phyloP scores from a whole-genome alignment of 2,329 filamentous ascomycete genomes.

The Stemphylium lycopersici region DNA sequence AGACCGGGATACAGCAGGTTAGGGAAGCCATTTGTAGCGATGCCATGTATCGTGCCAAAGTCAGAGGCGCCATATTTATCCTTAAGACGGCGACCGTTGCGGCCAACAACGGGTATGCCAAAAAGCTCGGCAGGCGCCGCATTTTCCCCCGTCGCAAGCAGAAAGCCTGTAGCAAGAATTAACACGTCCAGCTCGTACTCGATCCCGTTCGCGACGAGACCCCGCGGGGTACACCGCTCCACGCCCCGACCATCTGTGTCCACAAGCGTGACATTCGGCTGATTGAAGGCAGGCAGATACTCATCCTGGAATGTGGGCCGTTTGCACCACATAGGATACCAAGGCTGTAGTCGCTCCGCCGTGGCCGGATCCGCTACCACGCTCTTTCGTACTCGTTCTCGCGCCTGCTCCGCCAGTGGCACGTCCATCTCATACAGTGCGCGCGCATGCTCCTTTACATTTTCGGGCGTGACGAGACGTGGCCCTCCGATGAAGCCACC shows the following conservation, averaged over 20 bases:
- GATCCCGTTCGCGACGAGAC: slow-evolving; percentile 54
- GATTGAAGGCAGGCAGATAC: slow-evolving; percentile 65
- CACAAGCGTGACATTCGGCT: slow-evolving; percentile 62
- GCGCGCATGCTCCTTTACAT: not conserved
- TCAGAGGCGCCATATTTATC: slow-evolving; percentile 54
- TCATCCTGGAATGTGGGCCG: slow-evolving; percentile 65
- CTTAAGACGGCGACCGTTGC: slow-evolving; percentile 51
- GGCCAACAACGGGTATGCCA: slow-evolving; percentile 50
- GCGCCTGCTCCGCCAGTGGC: slow-evolving; percentile 4
- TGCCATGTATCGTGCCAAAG: slow-evolving; percentile 51
- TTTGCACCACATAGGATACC: slow-evolving; percentile 68
- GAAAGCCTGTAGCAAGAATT: slow-evolving; percentile 55
- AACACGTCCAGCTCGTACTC: slow-evolving; percentile 57
- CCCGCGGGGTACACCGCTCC: slow-evolving; percentile 52
- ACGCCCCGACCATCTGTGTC: slow-evolving; percentile 64
- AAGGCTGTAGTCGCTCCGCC: slow-evolving; percentile 61
- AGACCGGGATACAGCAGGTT: slow-evolving; percentile 19
- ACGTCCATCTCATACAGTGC: slow-evolving; percentile 5
- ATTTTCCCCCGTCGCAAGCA: slow-evolving; percentile 2
- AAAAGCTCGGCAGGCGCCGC: slow-evolving; percentile 28
- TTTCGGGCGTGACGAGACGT: slow-evolving; percentile 8
- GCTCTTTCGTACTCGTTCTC: not conserved
- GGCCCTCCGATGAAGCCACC: slow-evolving; percentile 23
- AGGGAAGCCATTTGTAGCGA: slow-evolving; percentile 21
- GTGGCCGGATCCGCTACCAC: slow-evolving; percentile 56